Conservation (phyloP, 1,284 basidiomycete species). For the Trichosporon ovoides region DNA sequence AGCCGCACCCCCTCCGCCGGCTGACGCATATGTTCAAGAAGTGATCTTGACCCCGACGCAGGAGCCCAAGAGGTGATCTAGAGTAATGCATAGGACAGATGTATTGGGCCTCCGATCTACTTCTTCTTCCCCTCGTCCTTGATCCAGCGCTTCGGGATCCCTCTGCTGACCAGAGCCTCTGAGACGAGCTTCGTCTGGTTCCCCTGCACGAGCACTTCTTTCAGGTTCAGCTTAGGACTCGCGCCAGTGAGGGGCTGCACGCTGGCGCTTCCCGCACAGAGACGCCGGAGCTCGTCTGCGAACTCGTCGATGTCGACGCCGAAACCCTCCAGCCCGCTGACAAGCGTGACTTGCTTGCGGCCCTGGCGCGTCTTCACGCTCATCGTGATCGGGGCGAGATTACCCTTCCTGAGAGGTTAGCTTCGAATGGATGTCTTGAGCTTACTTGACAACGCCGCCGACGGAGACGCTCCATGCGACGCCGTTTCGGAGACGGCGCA, state of each 20-base stretch:
- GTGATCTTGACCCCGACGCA: too few species aligned
- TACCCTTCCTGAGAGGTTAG: conserved; percentile 61
- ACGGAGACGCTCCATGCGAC: conserved; percentile 39
- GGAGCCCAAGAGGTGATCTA: background rate
- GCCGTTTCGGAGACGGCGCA: conserved; percentile 42
- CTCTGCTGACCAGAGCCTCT: conserved; percentile 61
- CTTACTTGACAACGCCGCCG: conserved; percentile 36
- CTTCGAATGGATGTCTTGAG: background rate
- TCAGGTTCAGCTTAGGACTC: conserved; percentile 41
- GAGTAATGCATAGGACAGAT: background rate
- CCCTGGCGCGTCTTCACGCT: conserved; percentile 67
- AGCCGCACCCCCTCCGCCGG: background rate
- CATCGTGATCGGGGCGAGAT: conserved; percentile 63
- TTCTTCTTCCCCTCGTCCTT: conserved; percentile 48
- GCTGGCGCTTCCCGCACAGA: conserved; percentile 71
- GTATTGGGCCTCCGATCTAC: background rate
- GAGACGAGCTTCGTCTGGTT: conserved; percentile 64
- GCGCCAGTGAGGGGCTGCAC: conserved; percentile 45
- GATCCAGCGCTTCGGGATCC: conserved; percentile 76
- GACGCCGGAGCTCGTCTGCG: conserved; percentile 68
- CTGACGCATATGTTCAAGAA: background rate
- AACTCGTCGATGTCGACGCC: conserved; percentile 63
- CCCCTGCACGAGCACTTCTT: conserved; percentile 75
- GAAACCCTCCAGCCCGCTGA: conserved; percentile 73
- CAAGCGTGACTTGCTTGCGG: conserved; percentile 66